Evolutionary conservation across 1,139 yeast species (phyloP), one percentile per base, ranked within the genome.

Genomic region (Geotrichum europaeum): DNA sequence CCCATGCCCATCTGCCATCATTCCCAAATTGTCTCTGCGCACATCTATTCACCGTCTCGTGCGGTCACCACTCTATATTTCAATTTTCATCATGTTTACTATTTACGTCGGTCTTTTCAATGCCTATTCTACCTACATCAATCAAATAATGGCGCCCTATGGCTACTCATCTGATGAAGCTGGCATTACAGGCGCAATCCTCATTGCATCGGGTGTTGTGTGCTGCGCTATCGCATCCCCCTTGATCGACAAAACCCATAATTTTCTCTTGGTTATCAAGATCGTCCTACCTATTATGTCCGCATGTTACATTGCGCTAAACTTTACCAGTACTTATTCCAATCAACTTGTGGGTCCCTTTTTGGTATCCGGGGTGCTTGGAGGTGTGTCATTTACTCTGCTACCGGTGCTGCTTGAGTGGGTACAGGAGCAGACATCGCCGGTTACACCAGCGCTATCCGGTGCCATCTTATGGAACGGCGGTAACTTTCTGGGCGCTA

Each of bases 51-150:
- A 49, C 24, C n/a, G 51, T 30, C 64, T 73, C 36, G 43, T 62
- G 51, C 63, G 54, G 20, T 65, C 64, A 54, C 49, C 56, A 10
- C 60, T 60, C 22, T 73, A 70, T 56, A 45, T 69, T 52, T 65
- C 67, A 30, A 63, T 70, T 18, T 64, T 70, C 36, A 28, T 61
- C 59, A 65, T 72, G 67, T 73, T 73, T 57, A 65, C 75, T 24
- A 64, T 72, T 57, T 73, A 70, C 56, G 76, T 73, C 34, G 76
- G 75, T n/a, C 68, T 72, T 57, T 73, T 73, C 68, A 73, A 73
- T 60, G 70, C 76, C 18, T 73, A 70, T 61, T 65, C 74, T 22
- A 70, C 75, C 28, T 70, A 70, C 54, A 69, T 68, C 53, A 67
- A 71, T 65, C 76, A 73, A 60, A 70, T 73, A 59, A 68, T 74